phyloP scores from a whole-genome alignment of 139 green algal genomes.

The Chlorella sorokiniana region DNA sequence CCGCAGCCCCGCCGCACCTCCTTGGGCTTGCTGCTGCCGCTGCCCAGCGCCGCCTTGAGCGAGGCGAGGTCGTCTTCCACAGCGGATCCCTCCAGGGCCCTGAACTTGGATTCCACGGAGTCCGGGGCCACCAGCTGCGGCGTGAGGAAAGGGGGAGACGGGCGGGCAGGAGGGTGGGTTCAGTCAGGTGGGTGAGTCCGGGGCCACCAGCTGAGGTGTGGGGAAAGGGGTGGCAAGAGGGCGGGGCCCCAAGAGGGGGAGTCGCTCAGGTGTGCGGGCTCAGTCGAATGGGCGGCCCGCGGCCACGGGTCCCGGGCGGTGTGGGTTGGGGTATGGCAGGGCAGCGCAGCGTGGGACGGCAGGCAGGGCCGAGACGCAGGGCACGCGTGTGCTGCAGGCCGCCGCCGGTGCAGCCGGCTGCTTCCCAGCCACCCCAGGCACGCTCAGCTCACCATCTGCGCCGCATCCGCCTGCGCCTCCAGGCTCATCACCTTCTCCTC shows the following conservation, averaged over 20 bases:
- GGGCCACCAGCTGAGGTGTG: background rate
- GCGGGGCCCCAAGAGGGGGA: too few species aligned
- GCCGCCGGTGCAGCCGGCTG: too few species aligned
- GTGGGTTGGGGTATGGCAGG: too few species aligned
- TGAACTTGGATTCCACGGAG: constrained; percentile 83
- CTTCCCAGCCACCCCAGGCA: too few species aligned
- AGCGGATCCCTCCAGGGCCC: constrained; percentile 77
- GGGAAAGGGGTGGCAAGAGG: too few species aligned
- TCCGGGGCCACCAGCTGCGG: constrained; percentile 70
- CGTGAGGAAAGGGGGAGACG: background rate
- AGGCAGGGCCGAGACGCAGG: too few species aligned
- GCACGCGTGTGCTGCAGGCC: too few species aligned
- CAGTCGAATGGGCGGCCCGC: too few species aligned
- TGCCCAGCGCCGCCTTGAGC: constrained; percentile 19
- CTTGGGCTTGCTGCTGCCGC: background rate
- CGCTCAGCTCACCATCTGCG: constrained; percentile 51
- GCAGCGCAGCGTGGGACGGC: too few species aligned
- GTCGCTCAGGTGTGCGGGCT: too few species aligned
- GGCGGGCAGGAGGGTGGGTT: background rate
- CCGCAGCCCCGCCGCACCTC: background rate
- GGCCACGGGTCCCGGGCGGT: too few species aligned
- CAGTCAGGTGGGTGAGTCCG: background rate
- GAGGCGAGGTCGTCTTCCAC: constrained; percentile 91
- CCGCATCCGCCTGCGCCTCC: constrained; percentile 92
- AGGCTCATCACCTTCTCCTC: constrained; percentile 98